Percentiles rank a stretch among this genome's conserved stretches.
phyloP scores from a whole-genome alignment of 192 early-diverging fungal species.

The Coemansia nantahalensis region DNA sequence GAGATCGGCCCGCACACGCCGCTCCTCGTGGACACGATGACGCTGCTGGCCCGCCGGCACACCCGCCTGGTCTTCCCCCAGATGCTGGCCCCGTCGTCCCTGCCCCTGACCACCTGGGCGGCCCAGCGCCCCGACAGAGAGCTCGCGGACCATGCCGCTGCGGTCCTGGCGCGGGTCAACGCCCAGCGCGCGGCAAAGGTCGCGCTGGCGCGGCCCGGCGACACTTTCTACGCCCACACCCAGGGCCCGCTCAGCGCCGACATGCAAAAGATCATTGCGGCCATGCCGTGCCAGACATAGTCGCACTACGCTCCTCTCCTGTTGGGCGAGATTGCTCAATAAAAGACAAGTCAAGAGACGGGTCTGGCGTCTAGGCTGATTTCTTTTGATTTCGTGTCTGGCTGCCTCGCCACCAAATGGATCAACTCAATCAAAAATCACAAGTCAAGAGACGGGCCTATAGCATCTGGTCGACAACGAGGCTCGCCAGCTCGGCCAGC shows the following conservation, averaged over 20 bases:
- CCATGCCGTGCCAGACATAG: slow-evolving; percentile 15
- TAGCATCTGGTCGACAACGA: slow-evolving; percentile 56
- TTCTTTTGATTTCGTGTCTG: too few species aligned
- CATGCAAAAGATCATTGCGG: slow-evolving; percentile 35
- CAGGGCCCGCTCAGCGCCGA: slow-evolving; percentile 19
- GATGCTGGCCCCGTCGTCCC: slow-evolving; percentile 22
- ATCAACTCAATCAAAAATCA: too few species aligned
- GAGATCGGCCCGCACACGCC: slow-evolving; percentile 11
- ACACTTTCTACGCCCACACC: slow-evolving; percentile 37
- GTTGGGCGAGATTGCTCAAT: background rate
- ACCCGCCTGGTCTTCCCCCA: slow-evolving; percentile 33
- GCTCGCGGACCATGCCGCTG: slow-evolving; percentile 1
- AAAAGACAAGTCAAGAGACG: too few species aligned
- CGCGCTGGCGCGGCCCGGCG: slow-evolving; percentile 19
- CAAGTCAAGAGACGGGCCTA: background rate
- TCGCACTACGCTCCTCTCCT: background rate
- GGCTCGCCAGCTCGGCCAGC: slow-evolving; percentile 45
- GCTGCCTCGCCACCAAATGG: too few species aligned
- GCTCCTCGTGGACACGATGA: slow-evolving; percentile 34
- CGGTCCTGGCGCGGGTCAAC: slow-evolving; percentile 31
- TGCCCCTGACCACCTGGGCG: slow-evolving; percentile 41
- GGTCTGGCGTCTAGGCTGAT: too few species aligned
- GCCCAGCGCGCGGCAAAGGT: slow-evolving; percentile 6
- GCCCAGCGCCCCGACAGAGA: slow-evolving; percentile 2
- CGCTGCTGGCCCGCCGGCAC: slow-evolving; percentile 21